Evolutionary conservation across 2,329 filamentous ascomycete species (phyloP).

Genomic region (Sodiomyces alkalinus): DNA sequence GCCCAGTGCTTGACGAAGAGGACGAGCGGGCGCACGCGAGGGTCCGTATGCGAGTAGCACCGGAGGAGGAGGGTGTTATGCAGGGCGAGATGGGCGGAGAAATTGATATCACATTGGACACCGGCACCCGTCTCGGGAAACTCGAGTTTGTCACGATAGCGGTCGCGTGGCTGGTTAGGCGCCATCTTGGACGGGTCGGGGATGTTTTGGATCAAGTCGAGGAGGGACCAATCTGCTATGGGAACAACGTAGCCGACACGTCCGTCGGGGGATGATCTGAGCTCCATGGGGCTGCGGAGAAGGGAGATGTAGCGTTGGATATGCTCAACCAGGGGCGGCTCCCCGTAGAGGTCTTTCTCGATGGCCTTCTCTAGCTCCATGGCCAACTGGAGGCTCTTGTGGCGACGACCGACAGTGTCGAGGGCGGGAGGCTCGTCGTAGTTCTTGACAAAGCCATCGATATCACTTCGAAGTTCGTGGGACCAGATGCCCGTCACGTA

Average conservation of each 20-base stretch:
- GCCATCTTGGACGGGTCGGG: constrained; percentile 33
- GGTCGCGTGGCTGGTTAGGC: constrained; percentile 36
- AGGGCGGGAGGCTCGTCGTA: constrained; percentile 15
- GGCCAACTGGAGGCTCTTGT: constrained; percentile 41
- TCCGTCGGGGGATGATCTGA: no score
- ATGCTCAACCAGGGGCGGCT: constrained; percentile 13
- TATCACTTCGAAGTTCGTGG: constrained; percentile 22
- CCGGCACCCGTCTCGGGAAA: constrained; percentile 64
- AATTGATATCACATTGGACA: constrained; percentile 89
- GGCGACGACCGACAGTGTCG: constrained; percentile 27
- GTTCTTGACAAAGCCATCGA: constrained; percentile 4
- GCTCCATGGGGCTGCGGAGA: constrained; percentile 28
- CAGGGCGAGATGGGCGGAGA: constrained; percentile 67
- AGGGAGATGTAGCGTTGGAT: constrained; percentile 35
- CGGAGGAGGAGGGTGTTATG: constrained; percentile 73
- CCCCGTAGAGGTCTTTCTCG: constrained; percentile 29
- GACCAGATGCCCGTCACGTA: constrained; percentile 39
- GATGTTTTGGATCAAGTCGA: constrained; percentile 28
- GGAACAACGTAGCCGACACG: constrained; percentile 22
- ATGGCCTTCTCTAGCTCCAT: constrained; percentile 39
- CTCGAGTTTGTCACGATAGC: constrained; percentile 48
- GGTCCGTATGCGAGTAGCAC: constrained; percentile 69
- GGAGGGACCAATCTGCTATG: constrained; percentile 14
- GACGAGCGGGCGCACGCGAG: constrained; percentile 62
- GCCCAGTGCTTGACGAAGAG: constrained; percentile 88